Conservation (phyloP, 2,329 filamentous ascomycete species). For the Aspergillus puulaauensis region DNA sequence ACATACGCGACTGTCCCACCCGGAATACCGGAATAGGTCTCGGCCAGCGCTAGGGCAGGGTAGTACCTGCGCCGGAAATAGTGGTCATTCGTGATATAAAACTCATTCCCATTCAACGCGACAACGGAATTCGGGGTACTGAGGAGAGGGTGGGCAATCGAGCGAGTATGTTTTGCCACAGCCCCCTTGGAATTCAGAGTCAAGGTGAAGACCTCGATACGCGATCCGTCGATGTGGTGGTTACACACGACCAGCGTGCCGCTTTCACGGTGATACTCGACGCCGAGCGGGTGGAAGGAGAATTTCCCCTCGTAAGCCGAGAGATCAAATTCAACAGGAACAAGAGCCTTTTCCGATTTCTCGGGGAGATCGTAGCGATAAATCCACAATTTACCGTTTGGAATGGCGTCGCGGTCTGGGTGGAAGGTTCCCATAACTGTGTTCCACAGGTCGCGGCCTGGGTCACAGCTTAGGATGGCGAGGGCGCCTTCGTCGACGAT, state of each 20-base stretch:
- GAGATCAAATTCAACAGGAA: conserved; percentile 4
- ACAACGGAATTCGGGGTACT: conserved; percentile 15
- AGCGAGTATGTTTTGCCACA: conserved; percentile 4
- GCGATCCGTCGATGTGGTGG: conserved; percentile 14
- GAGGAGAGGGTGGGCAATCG: conserved; percentile 9
- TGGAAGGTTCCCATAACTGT: conserved; percentile 17
- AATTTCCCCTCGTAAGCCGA: background rate
- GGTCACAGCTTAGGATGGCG: conserved; percentile 12
- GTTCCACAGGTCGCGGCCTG: conserved; percentile 11
- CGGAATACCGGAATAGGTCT: conserved; percentile 14
- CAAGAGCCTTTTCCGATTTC: background rate
- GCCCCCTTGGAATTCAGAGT: background rate
- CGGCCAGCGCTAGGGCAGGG: background rate
- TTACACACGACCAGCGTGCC: conserved; percentile 16
- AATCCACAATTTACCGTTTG: conserved; percentile 12
- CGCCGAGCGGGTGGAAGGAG: conserved; percentile 17
- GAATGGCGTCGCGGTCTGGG: conserved; percentile 6
- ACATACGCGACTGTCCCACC: conserved; percentile 12
- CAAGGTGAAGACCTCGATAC: conserved; percentile 17
- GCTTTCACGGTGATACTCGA: conserved; percentile 14
- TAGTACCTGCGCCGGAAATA: conserved; percentile 2
- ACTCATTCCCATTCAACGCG: conserved; percentile 7
- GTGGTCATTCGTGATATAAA: conserved; percentile 21
- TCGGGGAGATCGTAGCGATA: conserved; percentile 1
- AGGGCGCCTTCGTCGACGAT: conserved; percentile 5